Percentiles rank a stretch among this genome's conserved stretches.
Conservation (phyloP, 768 basidiomycete species). For the Botryobasidium botryosum region DNA sequence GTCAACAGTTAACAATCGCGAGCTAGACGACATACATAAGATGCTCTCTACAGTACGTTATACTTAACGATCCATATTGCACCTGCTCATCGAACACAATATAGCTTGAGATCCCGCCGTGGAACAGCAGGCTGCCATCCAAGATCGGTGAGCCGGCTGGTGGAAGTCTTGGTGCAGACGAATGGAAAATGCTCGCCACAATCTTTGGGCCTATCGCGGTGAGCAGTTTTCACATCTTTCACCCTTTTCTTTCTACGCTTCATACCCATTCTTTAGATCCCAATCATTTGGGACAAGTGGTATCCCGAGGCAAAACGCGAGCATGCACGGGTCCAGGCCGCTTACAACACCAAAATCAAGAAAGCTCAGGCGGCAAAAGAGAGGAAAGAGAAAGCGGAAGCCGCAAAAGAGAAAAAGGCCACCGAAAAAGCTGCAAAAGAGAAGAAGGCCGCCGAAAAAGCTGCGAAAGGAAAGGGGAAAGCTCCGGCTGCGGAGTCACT, state of each 20-base stretch:
- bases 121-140: constrained; percentile 17
- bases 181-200: constrained; percentile 16
- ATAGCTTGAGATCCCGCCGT: constrained; percentile 18
- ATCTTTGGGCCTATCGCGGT: constrained; percentile 2
- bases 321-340: no score
- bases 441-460: constrained; percentile 3
- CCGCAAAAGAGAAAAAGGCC: constrained; percentile 8
- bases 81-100: no score
- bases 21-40: constrained; percentile 15
- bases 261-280: constrained; percentile 13
- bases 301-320: no score
- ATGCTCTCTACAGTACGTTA: no score
- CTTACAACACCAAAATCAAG: no score
- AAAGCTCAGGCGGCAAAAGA: constrained; percentile 8
- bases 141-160: constrained; percentile 20
- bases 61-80: no score
- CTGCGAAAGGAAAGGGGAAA: neutral
- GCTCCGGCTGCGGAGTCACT: no score
- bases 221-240: neutral
- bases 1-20: no score
- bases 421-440: constrained; percentile 1
- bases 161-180: constrained; percentile 22
- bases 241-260: neutral
- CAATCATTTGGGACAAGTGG: constrained; percentile 15
- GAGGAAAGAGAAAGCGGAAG: no score